These are phyloP conservation scores for Phycomyces nitens DNA, from an alignment of 192 early-diverging fungal genomes.

Conservation along the genomic window DNA sequence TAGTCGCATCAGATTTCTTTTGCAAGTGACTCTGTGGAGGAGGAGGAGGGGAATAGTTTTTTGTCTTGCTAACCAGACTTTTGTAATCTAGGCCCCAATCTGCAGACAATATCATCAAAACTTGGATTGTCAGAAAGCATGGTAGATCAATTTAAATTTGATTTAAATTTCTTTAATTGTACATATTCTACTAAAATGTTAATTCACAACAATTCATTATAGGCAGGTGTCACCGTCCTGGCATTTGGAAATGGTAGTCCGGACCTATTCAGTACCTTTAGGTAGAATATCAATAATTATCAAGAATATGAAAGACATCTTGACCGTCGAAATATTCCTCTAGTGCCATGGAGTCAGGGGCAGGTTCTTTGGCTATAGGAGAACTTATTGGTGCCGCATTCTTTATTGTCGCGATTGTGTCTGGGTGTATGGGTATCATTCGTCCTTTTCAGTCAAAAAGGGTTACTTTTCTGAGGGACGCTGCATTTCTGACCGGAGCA, in stretches of 20 bases:
- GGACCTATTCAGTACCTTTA: conserved; percentile 83
- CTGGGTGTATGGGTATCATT: conserved; percentile 78
- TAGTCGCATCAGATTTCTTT: conserved; percentile 75
- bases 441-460: conserved; percentile 67
- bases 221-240: conserved; percentile 71
- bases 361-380: conserved; percentile 81
- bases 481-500: conserved; percentile 67
- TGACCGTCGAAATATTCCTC: not conserved
- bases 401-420: conserved; percentile 82
- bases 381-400: conserved; percentile 83
- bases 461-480: conserved; percentile 72
- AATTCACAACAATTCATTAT: not conserved
- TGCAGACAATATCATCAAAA: conserved; percentile 69
- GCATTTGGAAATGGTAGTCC: conserved; percentile 89
- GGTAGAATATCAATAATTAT: conserved; percentile 19
- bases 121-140: conserved; percentile 81
- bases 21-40: conserved; percentile 45
- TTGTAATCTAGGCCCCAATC: conserved; percentile 59
- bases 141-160: conserved; percentile 27
- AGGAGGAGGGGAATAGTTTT: too few species aligned
- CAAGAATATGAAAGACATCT: too few species aligned
- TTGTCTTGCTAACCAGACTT: not conserved
- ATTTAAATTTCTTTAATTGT: conserved; percentile 7
- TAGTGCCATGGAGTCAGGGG: conserved; percentile 64
- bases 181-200: conserved; percentile 9